phyloP scores from a whole-genome alignment of 208 protist species.

The Perkinsela sp. region DNA sequence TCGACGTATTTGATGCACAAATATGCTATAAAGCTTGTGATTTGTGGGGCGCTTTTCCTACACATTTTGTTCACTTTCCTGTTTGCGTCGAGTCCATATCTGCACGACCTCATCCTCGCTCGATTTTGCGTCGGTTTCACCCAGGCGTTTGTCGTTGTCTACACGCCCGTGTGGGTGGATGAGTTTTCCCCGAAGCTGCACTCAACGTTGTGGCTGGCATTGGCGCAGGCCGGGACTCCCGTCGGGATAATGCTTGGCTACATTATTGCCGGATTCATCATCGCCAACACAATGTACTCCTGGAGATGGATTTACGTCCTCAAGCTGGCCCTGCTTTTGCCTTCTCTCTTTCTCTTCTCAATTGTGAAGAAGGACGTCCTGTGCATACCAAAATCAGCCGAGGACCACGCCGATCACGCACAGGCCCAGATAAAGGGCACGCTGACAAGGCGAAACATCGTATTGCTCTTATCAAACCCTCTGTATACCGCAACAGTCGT shows the following conservation, averaged over 20 bases:
- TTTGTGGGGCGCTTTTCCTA: conserved; percentile 16
- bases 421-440: background rate
- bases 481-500: conserved; percentile 38
- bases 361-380: background rate
- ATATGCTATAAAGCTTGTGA: conserved; percentile 25
- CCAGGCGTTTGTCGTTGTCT: conserved; percentile 62
- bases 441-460: background rate
- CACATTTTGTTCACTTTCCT: conserved; percentile 42
- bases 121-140: conserved; percentile 58
- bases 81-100: conserved; percentile 20
- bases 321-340: conserved; percentile 35
- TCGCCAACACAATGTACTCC: conserved; percentile 10
- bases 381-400: background rate
- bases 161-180: conserved; percentile 67
- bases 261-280: conserved; percentile 25
- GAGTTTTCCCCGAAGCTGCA: conserved; percentile 43
- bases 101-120: conserved; percentile 15
- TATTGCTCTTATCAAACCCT: conserved; percentile 8
- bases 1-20: conserved; percentile 26
- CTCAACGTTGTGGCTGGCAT: conserved; percentile 59
- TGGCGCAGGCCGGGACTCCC: conserved; percentile 56
- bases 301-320: conserved; percentile 52
- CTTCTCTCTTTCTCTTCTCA: conserved; percentile 2
- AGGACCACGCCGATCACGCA: background rate
- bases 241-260: conserved; percentile 68